These are phyloP conservation scores for Dittrichia graveolens DNA, from an alignment of 129 eudicot species.

Conservation along the genomic window DNA sequence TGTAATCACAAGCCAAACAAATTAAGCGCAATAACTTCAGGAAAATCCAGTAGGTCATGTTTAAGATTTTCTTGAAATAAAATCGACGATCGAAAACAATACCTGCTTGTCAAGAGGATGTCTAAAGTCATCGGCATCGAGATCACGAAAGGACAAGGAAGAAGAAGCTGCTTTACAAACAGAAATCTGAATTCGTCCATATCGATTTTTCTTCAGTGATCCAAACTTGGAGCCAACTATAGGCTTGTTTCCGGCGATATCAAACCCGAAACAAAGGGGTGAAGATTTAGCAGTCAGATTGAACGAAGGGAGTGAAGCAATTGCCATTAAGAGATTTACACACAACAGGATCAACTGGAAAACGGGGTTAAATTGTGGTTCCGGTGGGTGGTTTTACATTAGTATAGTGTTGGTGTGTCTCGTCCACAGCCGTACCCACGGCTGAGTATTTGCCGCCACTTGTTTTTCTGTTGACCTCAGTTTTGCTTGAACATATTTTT, in stretches of 20 bases:
- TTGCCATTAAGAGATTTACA: constrained; percentile 42
- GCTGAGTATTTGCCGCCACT: constrained; percentile 67
- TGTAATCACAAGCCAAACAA: too few species aligned
- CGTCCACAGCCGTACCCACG: constrained; percentile 60
- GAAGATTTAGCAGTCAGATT: constrained; percentile 29
- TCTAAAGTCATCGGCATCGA: constrained; percentile 95
- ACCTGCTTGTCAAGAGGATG: constrained; percentile 98
- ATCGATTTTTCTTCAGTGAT: constrained; percentile 33
- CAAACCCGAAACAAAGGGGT: constrained; percentile 32
- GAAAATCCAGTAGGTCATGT: not conserved
- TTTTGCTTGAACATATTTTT: not conserved
- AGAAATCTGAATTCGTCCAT: constrained; percentile 23
- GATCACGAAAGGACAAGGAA: constrained; percentile 53
- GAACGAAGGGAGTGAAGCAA: constrained; percentile 50
- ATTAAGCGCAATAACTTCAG: not conserved
- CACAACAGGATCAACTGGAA: constrained; percentile 5
- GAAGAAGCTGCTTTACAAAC: constrained; percentile 51
- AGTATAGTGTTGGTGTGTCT: constrained; percentile 24
- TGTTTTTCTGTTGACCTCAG: constrained; percentile 56
- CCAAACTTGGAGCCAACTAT: constrained; percentile 31
- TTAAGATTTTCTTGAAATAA: not conserved
- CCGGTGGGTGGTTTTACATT: not conserved
- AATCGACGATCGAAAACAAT: not conserved
- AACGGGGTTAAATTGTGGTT: constrained; percentile 1
- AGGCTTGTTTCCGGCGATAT: constrained; percentile 26